Conservation (phyloP, 2,329 filamentous ascomycete species). For the Ophiocordyceps polyrhachis-furcata region DNA sequence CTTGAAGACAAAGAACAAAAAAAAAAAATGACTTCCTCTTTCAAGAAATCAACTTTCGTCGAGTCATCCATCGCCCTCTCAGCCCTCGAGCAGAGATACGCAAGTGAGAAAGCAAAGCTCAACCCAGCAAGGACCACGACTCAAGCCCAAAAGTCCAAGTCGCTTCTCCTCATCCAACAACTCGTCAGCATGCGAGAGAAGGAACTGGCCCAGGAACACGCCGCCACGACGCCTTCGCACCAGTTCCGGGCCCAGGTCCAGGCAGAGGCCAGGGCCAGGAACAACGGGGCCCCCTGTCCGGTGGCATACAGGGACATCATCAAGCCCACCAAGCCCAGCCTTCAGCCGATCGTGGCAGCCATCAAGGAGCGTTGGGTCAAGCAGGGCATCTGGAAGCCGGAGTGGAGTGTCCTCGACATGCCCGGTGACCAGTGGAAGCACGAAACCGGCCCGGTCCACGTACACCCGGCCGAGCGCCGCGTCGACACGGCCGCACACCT, state of each 20-base stretch:
- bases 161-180: not conserved
- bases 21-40: not conserved
- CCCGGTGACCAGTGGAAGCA: conserved; percentile 1
- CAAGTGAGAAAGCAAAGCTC: not conserved
- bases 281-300: not conserved
- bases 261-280: not conserved
- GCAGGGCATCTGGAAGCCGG: conserved; percentile 1
- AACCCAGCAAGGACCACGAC: not conserved
- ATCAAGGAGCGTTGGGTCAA: conserved; percentile 2
- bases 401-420: not conserved
- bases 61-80: not conserved
- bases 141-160: not conserved
- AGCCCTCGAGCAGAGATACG: not conserved
- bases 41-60: not conserved
- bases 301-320: not conserved
- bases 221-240: not conserved
- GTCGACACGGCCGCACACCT: too few relatives aligned
- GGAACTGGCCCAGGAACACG: not conserved
- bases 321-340: not conserved
- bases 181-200: not conserved
- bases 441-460: not conserved
- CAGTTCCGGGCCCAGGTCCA: not conserved
- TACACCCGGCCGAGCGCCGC: too few relatives aligned
- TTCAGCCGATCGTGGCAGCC: not conserved
- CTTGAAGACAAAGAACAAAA: too few relatives aligned